A percentile compares a stretch with the other conserved stretches of the same genome.
These are phyloP conservation scores for Gyromitra esculenta DNA, from an alignment of 2,329 filamentous ascomycete genomes.

Conservation along the genomic window DNA sequence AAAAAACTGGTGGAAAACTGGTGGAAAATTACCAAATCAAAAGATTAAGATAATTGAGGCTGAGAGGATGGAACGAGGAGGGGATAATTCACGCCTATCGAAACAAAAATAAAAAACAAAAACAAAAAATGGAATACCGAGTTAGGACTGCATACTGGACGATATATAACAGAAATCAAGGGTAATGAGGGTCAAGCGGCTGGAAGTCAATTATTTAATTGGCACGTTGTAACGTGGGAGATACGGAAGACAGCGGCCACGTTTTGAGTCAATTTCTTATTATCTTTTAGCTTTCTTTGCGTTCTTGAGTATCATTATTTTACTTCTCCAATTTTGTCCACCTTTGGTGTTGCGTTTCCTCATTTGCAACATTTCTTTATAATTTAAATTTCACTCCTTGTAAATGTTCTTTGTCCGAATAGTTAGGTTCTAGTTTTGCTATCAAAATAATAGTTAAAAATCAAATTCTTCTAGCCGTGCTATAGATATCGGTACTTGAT, in stretches of 20 bases:
- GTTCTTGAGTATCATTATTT: conserved; percentile 1
- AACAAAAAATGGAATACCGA: conserved; percentile 19
- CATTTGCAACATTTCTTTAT: conserved; percentile 23
- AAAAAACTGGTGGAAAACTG: conserved; percentile 1
- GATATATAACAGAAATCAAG: conserved; percentile 25
- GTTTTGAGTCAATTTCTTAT: conserved; percentile 30
- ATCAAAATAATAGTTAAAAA: conserved; percentile 23
- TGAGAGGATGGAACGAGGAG: conserved; percentile 28
- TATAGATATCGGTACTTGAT: neutral
- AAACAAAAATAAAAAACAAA: conserved; percentile 18
- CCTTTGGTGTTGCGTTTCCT: conserved; percentile 10
- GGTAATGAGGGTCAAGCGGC: conserved; percentile 1
- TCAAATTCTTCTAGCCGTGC: neutral
- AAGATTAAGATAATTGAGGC: conserved; percentile 4
- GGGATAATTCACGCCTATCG: conserved; percentile 32
- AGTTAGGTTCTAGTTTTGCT: conserved; percentile 32
- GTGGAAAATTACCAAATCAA: conserved; percentile 24
- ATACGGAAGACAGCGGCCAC: conserved; percentile 12
- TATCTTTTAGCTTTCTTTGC: conserved; percentile 5
- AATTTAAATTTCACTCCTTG: conserved; percentile 25
- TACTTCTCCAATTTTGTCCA: conserved; percentile 7
- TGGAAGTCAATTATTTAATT: conserved; percentile 17
- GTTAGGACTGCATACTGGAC: conserved; percentile 7
- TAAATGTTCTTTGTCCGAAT: conserved; percentile 37
- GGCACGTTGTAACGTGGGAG: neutral